Conservation (phyloP, 2,329 filamentous ascomycete genomes). For the Tricladium varicosporioides region DNA sequence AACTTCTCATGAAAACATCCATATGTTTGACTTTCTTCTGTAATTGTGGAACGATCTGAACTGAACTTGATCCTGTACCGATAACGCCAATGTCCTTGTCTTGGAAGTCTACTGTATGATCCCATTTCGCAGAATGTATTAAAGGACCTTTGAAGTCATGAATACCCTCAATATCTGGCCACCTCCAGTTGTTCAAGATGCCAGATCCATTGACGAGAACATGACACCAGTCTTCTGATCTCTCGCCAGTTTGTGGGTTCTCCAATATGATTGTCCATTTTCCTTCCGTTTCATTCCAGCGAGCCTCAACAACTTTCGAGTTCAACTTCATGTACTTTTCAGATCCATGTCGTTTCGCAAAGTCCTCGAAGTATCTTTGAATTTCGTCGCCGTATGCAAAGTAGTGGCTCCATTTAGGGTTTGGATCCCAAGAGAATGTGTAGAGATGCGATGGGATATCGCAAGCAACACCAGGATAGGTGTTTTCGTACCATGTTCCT, state of each 20-base stretch:
- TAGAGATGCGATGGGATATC: constrained; percentile 25
- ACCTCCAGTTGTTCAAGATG: constrained; percentile 34
- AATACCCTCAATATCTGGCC: constrained; percentile 46
- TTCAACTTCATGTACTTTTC: constrained; percentile 50
- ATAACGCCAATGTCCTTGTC: constrained; percentile 34
- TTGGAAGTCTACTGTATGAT: constrained; percentile 37
- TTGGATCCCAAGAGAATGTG: constrained; percentile 55
- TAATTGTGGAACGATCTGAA: constrained; percentile 35
- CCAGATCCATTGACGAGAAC: constrained; percentile 22
- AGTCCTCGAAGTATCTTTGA: constrained; percentile 45
- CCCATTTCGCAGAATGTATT: constrained; percentile 44
- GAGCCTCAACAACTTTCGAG: constrained; percentile 43
- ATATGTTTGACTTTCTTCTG: constrained; percentile 32
- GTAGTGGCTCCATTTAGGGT: constrained; percentile 53
- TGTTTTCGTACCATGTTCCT: constrained; percentile 58
- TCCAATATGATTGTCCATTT: constrained; percentile 47
- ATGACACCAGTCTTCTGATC: constrained; percentile 20
- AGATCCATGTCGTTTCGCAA: constrained; percentile 45
- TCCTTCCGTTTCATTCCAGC: constrained; percentile 46
- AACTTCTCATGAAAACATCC: constrained; percentile 21
- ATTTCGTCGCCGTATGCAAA: constrained; percentile 60
- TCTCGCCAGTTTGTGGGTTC: constrained; percentile 41
- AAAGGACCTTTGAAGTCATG: constrained; percentile 43
- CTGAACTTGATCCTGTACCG: constrained; percentile 37
- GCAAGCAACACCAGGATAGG: constrained; percentile 55